Evolutionary conservation across 768 basidiomycete species (phyloP).

Genomic region (Termitomyces heimii): DNA sequence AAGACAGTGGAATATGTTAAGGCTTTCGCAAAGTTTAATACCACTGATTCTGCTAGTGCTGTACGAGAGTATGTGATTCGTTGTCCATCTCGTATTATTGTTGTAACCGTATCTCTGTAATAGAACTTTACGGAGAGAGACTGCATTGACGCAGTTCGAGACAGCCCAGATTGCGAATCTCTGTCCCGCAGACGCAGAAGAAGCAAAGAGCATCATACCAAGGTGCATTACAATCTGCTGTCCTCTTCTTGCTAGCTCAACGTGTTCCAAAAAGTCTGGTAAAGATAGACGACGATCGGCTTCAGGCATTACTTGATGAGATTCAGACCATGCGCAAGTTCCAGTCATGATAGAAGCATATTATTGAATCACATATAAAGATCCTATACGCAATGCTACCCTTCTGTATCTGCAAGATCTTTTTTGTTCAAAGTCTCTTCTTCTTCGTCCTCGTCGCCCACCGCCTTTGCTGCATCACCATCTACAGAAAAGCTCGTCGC

Average conservation of each 20-base stretch:
- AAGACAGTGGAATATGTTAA: constrained; percentile 91
- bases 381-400: constrained; percentile 20
- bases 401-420: constrained; percentile 48
- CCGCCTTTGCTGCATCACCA: constrained; percentile 23
- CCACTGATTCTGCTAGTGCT: constrained; percentile 75
- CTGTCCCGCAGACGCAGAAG: constrained; percentile 83
- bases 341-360: constrained; percentile 49
- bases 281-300: constrained; percentile 81
- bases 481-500: constrained; percentile 43
- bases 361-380: neutral
- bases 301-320: constrained; percentile 79
- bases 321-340: constrained; percentile 90
- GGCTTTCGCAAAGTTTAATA: constrained; percentile 87
- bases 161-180: constrained; percentile 90
- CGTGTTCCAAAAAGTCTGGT: constrained; percentile 50
- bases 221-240: constrained; percentile 43
- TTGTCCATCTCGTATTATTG: neutral
- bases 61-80: constrained; percentile 72
- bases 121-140: constrained; percentile 75
- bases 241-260: neutral
- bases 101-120: neutral
- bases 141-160: constrained; percentile 82
- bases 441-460: constrained; percentile 30
- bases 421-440: constrained; percentile 32
- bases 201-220: constrained; percentile 87